Base-by-base conservation (phyloP, 805 yeast genomes). In the Wickerhamiella azymoides region DNA sequence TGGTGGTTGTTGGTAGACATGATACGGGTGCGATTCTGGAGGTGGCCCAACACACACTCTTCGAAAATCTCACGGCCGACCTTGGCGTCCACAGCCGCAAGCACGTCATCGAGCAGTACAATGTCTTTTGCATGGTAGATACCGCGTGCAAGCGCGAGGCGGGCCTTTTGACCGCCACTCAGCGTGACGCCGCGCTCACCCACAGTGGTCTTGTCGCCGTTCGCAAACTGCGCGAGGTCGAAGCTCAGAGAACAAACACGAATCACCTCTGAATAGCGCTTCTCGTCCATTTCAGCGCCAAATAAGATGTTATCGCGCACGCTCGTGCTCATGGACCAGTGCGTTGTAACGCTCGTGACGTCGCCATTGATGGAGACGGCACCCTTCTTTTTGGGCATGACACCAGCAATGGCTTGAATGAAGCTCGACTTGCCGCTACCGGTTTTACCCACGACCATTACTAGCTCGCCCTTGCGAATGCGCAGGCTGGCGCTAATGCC, bases 151-250 rank as follows among this genome's bases (percentile, higher is more conserved):
- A 84, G 66, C 54, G 77, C 78, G 50, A 84, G 77, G 58, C 95
- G 74, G 0, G 94, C 92, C 65, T 84, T 85, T 60, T 84, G 95
- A 41, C 95, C 95, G 41, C 95, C 95, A 9, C 92, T 81, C 39
- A 84, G 64, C 0, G 92, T 85, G 47, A 85, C 80, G 55, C 95
- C 95, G 51, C 88, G 72, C 59, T 85, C 94, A 48, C 95, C 95
- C 53, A 84, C 80, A 61, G 84, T 94, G 0, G 45, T 41, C 10
- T 14, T 19, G 36, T 53, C 95, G 26, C 92, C 85, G 30, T 77
- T 84, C 5, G 81, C 78, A 30, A 85, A 65, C 32, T 71, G 69
- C 10, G 73, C 71, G 50, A 84, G 66, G 62, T 84, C 95, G 32
- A 72, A 69, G 40, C 69, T 70, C 47, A 84, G 64, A 0, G 83